Evolutionary conservation across 805 yeast species (phyloP).

Genomic region (Henningerozyma blattae): DNA sequence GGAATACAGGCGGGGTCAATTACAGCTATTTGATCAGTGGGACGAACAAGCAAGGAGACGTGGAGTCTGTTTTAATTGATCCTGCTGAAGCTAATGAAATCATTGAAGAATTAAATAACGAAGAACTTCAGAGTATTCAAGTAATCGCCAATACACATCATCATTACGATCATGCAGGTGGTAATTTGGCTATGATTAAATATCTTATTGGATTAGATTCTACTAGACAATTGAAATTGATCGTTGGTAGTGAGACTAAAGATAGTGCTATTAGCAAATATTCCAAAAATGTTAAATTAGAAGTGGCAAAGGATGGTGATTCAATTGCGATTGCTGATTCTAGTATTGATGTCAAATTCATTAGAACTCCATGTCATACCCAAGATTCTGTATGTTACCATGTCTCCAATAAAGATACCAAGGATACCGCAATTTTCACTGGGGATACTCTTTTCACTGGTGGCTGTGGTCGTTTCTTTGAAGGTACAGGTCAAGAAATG

Average conservation of each 20-base stretch:
- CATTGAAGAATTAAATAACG: conserved; percentile 31
- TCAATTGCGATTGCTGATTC: conserved; percentile 24
- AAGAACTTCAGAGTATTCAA: conserved; percentile 36
- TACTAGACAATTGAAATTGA: conserved; percentile 32
- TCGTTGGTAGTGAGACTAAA: conserved; percentile 51
- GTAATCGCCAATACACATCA: conserved; percentile 94
- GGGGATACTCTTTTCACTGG: conserved; percentile 92
- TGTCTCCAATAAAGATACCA: conserved; percentile 39
- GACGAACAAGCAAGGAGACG: conserved; percentile 34
- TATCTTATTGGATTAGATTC: conserved; percentile 19
- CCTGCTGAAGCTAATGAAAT: conserved; percentile 82
- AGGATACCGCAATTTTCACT: conserved; percentile 70
- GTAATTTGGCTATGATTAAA: conserved; percentile 36
- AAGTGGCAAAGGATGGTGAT: conserved; percentile 63
- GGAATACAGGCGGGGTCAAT: conserved; percentile 83
- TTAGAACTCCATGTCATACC: conserved; percentile 97
- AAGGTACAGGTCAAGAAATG: conserved; percentile 81
- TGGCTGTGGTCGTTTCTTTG: conserved; percentile 96
- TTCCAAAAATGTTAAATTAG: conserved; percentile 43
- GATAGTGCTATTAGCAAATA: neutral
- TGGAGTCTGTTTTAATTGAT: conserved; percentile 74
- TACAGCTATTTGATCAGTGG: conserved; percentile 60
- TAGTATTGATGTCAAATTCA: conserved; percentile 53
- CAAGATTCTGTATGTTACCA: conserved; percentile 90
- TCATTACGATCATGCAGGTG: conserved; percentile 91